Evolutionary conservation across 2,329 filamentous ascomycete genomes (phyloP).

Genomic region (Cytospora mali): DNA sequence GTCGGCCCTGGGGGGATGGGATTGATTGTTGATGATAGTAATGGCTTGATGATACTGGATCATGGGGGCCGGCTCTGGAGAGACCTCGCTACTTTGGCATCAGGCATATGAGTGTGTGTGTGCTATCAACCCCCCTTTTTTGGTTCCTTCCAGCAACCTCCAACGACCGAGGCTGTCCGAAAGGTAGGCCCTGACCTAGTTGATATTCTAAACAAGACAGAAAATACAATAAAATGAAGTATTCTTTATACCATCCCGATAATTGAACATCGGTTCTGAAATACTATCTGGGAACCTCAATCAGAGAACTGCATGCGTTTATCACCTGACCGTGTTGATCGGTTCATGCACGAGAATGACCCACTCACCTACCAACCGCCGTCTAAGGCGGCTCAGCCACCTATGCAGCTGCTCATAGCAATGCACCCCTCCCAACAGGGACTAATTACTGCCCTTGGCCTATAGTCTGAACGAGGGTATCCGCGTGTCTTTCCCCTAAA

Average conservation of each 20-base stretch:
- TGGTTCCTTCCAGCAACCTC: background rate
- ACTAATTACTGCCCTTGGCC: no score
- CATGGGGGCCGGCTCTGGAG: background rate
- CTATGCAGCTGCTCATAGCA: background rate
- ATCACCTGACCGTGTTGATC: no score
- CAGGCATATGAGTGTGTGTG: background rate
- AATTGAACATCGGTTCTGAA: background rate
- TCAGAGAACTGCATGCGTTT: no score
- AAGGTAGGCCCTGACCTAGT: slow-evolving; percentile 2
- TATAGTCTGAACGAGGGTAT: background rate
- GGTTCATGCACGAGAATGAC: no score
- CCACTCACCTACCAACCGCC: no score
- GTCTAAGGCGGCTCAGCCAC: no score
- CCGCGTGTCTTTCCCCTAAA: no score
- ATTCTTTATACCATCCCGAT: background rate
- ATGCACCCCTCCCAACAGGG: no score
- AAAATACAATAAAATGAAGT: slow-evolving; percentile 18
- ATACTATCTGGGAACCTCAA: no score
- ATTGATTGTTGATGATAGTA: background rate
- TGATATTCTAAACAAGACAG: slow-evolving; percentile 1
- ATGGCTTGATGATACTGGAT: background rate
- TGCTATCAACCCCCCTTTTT: background rate
- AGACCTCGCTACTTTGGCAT: background rate
- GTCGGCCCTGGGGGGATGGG: background rate
- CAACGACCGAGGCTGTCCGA: background rate